A percentile compares a stretch with the other conserved stretches of the same genome.
Evolutionary conservation across 2,329 filamentous ascomycete genomes (phyloP).

Genomic region (Didymella segeticola): DNA sequence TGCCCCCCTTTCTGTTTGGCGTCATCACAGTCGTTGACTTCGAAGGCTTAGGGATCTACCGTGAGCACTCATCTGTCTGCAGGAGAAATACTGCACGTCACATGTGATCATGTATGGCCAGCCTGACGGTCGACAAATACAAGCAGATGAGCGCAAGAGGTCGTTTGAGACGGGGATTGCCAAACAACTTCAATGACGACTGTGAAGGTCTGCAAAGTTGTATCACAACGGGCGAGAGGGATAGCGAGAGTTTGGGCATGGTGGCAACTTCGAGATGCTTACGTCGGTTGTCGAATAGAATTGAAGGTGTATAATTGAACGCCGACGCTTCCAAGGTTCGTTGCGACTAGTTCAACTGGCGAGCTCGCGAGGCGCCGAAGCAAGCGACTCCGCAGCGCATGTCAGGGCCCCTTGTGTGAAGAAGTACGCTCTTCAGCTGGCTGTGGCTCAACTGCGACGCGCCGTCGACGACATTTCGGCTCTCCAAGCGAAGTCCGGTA

Average conservation of each 20-base stretch:
- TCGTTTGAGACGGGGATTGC: neutral
- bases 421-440: neutral
- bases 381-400: neutral
- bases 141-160: neutral
- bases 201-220: too few relatives aligned
- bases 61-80: neutral
- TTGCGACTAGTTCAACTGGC: neutral
- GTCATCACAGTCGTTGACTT: neutral
- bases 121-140: neutral
- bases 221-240: neutral
- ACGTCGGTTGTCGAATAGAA: neutral
- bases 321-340: neutral
- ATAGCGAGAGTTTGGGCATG: neutral
- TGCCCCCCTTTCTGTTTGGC: too few relatives aligned
- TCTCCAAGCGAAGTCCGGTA: slow-evolving; percentile 15
- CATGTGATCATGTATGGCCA: too few relatives aligned
- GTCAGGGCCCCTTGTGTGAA: neutral
- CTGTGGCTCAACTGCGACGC: neutral
- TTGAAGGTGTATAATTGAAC: neutral
- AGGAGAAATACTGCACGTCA: neutral
- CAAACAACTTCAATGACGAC: neutral
- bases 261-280: neutral
- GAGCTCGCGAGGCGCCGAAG: neutral
- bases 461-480: slow-evolving; percentile 7
- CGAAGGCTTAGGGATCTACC: too few relatives aligned